Base-by-base conservation (phyloP, 768 basidiomycete species). In the Kwoniella heveanensis region DNA sequence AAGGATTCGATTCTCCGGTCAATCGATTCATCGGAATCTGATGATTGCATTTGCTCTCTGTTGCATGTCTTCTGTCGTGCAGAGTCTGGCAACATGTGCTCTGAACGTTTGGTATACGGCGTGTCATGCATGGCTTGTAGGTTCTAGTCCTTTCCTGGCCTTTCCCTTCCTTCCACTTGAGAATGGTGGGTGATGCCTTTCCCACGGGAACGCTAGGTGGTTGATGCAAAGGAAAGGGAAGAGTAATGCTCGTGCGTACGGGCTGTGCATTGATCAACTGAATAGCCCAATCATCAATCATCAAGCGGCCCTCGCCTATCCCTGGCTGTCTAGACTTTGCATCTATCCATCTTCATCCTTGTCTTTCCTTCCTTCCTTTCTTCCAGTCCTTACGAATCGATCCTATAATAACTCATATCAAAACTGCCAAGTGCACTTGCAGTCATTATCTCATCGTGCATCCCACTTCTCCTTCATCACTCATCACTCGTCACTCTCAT, bases 91-190 rank as follows among this genome's bases (percentile, higher is more conserved):
- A n/a, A n/a, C n/a, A n/a, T n/a, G n/a, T n/a, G n/a, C n/a, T n/a
- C n/a, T n/a, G n/a, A n/a, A n/a, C n/a, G n/a, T n/a, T n/a, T n/a
- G n/a, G n/a, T n/a, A n/a, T n/a, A n/a, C n/a, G n/a, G n/a, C n/a
- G n/a, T n/a, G n/a, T n/a, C n/a, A 44, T 44, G 57, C 17, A 48
- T n/a, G 48, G 44, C 48, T 58, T 58, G 57, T 36, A 58, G 37
- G 57, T 58, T 24, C 29, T 22, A 49, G 57, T 27, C 44, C 36
- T 44, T 22, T 21, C 25, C 39, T 19, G n/a, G n/a, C n/a, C n/a
- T n/a, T n/a, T n/a, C n/a, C n/a, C n/a, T n/a, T n/a, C n/a, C n/a
- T n/a, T n/a, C n/a, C n/a, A n/a, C 32, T 6, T 7, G 32, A 13
- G 32, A 7, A 13, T 36, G 32, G 6, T 6, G 6, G 32, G 32